Percentiles rank a stretch among this genome's conserved stretches.
These are phyloP conservation scores for Xylaria arbuscula DNA, from an alignment of 2,329 filamentous ascomycete genomes.

Conservation along the genomic window DNA sequence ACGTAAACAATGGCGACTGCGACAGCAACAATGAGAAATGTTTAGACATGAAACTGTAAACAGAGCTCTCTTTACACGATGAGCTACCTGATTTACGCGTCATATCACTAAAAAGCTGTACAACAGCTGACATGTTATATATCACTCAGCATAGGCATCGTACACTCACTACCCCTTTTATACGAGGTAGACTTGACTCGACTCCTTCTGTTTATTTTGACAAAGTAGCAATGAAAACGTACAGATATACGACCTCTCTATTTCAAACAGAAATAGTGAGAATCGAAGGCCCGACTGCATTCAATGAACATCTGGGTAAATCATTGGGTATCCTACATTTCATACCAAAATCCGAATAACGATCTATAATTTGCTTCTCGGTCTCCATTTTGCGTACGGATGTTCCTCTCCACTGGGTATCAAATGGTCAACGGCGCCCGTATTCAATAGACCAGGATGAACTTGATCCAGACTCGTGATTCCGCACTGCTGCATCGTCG, in stretches of 20 bases:
- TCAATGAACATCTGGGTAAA: neutral
- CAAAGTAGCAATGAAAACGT: neutral
- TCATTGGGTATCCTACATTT: neutral
- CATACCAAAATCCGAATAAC: neutral
- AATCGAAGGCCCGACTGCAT: neutral
- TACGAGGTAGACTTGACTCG: neutral
- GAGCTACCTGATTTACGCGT: too few relatives aligned
- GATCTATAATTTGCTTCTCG: slow-evolving; percentile 47
- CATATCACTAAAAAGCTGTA: neutral
- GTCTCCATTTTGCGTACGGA: slow-evolving; percentile 58
- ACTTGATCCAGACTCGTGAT: slow-evolving; percentile 70
- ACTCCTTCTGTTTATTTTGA: neutral
- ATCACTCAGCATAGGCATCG: neutral
- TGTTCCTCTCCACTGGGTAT: slow-evolving; percentile 57
- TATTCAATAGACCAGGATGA: slow-evolving; percentile 71
- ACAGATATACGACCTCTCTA: neutral
- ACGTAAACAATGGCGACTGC: neutral
- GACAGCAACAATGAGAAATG: neutral
- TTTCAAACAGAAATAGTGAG: neutral
- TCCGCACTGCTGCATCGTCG: slow-evolving; percentile 73
- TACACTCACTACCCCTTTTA: too few relatives aligned
- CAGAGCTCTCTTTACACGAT: neutral
- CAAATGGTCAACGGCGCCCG: slow-evolving; percentile 60
- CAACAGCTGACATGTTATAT: neutral
- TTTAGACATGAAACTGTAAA: neutral